Evolutionary conservation across 805 yeast species (phyloP), one percentile per base, ranked within the genome.

Genomic region (Metschnikowia cerradonensis): DNA sequence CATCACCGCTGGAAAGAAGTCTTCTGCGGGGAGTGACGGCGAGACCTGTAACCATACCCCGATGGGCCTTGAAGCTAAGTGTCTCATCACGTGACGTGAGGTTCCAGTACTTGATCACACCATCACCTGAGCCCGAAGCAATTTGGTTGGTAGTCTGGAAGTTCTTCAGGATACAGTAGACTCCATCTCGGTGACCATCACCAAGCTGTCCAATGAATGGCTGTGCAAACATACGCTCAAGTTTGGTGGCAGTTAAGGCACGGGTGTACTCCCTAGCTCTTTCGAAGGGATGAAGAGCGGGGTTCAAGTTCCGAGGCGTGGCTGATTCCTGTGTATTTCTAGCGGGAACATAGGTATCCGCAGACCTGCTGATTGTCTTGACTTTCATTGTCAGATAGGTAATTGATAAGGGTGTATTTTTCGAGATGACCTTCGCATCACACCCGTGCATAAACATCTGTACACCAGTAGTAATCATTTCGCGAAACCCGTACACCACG

Each of bases 141-240:
- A 92, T 69, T 62, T 83, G 84, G 61, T 83, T 87, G 46, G 90
- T 76, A 41, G 80, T 73, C 41, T 78, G 70, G 64, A 82, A 82
- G 67, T 91, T 87, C 67, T 86, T 87, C 5, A 97, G 96, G 43
- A 94, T 79, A 15, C 84, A 74, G 67, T 94, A 92, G 13, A 94
- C 90, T 52, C 97, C 98, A 65, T 94, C 99, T 51, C 92, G 75
- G 64, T 95, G 99, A 7, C 99, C 99, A 53, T 81, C 79, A 3
- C 99, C 99, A 35, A 94, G 71, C 65, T 94, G 98, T 0, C 96
- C 97, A 19, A 95, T 77, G 68, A 94, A 94, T 2, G 99, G 99
- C 64, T 91, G 91, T 0, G 99, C 98, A 78, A 94, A 94, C 88
- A 94, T 86, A 58, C 97, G 79, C 65, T 92, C 98, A 71, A 94